Base-by-base conservation (phyloP, 192 early-diverging fungal genomes). In the Rhizoclosmatium sp. region DNA sequence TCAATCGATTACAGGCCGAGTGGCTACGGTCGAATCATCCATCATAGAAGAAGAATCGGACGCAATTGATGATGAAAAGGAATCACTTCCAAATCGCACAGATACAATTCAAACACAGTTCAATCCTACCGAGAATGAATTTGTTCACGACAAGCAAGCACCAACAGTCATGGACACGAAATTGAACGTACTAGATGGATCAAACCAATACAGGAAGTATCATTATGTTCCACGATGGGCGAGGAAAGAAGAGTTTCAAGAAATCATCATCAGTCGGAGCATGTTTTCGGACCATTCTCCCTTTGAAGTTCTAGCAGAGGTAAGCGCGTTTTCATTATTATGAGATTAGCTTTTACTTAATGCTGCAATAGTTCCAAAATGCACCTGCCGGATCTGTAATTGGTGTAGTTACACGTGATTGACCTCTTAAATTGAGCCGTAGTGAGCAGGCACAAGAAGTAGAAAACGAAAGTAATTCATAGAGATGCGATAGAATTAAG, bases 211-310 rank as follows among this genome's bases (percentile, higher is more conserved):
- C 48, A 67, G 71, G 47, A 84, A 84, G 45, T 82, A 82, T 47
- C 67, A 69, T 61, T 82, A 84, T 56, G 54, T 73, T 9, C 83
- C 83, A 3, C 66, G 78, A 2, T 83, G 81, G 82, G 75, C 76
- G n/a, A 10, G 60, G 12, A 67, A 78, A 42, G 81, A 84, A 23
- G 83, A 84, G 68, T 84, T 84, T 75, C 51, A 58, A 21, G 71
- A 84, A 44, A 75, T 84, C 47, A 62, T 80, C 19, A 64, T 84
- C 5, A 81, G 78, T 45, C 54, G 73, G 23, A 75, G 78, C 21
- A 83, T 78, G 80, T 40, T 84, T 44, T 47, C 54, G 44, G 83
- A 84, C 65, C 83, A 84, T 56, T 72, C 66, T 31, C 82, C 74
- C 2, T 82, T 80, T 47, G 81, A 67, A 2, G 16, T 82, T 21